Evolutionary conservation across 2,329 filamentous ascomycete genomes (phyloP).

Genomic region (Clonostachys rhizophaga): DNA sequence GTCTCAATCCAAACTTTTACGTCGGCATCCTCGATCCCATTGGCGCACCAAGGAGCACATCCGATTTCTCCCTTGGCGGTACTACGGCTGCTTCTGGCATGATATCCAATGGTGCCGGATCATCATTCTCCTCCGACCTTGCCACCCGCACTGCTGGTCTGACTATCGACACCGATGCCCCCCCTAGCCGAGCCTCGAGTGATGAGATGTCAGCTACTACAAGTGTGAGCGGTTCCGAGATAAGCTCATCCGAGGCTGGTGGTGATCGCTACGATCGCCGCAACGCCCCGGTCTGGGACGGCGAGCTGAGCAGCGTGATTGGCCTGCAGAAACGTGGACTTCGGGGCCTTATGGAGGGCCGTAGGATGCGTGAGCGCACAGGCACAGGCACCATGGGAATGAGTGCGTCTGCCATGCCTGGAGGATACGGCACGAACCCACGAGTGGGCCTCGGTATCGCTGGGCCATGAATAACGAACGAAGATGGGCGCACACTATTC

Average conservation of each 20-base stretch:
- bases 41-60: constrained; percentile 21
- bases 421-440: constrained; percentile 18
- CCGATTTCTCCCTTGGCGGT: constrained; percentile 23
- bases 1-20: constrained; percentile 59
- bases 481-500: too few relatives aligned
- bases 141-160: constrained; percentile 27
- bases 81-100: constrained; percentile 9
- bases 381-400: constrained; percentile 19
- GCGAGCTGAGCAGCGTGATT: constrained; percentile 83
- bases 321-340: constrained; percentile 92
- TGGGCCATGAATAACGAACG: constrained; percentile 11
- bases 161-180: constrained; percentile 42
- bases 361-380: constrained; percentile 73
- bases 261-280: constrained; percentile 28
- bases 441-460: constrained; percentile 51
- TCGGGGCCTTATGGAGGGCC: constrained; percentile 89
- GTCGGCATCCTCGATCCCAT: constrained; percentile 42
- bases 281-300: constrained; percentile 60
- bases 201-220: constrained; percentile 44
- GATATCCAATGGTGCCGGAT: constrained; percentile 7
- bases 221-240: constrained; percentile 49
- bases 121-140: constrained; percentile 21
- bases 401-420: constrained; percentile 22
- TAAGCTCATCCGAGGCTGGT: constrained; percentile 50
- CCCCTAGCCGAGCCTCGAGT: constrained; percentile 29